phyloP scores from a whole-genome alignment of 805 yeast genomes.

The Nakazawaea molendinolei region DNA sequence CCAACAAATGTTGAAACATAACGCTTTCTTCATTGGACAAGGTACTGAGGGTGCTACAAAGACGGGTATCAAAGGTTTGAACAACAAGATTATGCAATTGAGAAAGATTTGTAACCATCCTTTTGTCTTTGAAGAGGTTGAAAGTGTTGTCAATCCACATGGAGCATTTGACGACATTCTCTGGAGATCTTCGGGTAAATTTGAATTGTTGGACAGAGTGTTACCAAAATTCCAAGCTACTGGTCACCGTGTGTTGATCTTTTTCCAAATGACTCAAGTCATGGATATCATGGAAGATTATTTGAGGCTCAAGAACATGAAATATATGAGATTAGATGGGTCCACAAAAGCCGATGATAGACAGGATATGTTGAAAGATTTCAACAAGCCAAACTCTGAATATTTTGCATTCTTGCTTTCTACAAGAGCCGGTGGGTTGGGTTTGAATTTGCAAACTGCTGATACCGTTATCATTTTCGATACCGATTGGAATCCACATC shows the following conservation, averaged over 20 bases:
- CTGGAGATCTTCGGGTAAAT: slow-evolving; percentile 77
- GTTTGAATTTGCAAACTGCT: slow-evolving; percentile 80
- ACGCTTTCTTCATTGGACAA: slow-evolving; percentile 57
- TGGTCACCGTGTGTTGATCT: slow-evolving; percentile 75
- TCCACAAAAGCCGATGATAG: slow-evolving; percentile 80
- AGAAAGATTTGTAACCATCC: slow-evolving; percentile 86
- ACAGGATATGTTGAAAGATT: slow-evolving; percentile 62
- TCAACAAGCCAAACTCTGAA: slow-evolving; percentile 71
- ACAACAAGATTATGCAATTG: slow-evolving; percentile 80
- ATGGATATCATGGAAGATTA: slow-evolving; percentile 90
- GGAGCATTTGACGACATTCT: slow-evolving; percentile 57
- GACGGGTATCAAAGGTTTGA: slow-evolving; percentile 68
- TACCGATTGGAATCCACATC: slow-evolving; percentile 90
- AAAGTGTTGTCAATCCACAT: slow-evolving; percentile 57
- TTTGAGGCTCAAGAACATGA: slow-evolving; percentile 56
- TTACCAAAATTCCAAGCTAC: slow-evolving; percentile 68
- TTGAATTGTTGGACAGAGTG: slow-evolving; percentile 69
- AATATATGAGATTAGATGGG: slow-evolving; percentile 77
- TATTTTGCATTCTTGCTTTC: slow-evolving; percentile 74
- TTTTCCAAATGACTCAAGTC: slow-evolving; percentile 85
- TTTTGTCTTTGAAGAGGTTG: slow-evolving; percentile 79
- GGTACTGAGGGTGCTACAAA: slow-evolving; percentile 52
- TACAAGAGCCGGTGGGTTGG: slow-evolving; percentile 87
- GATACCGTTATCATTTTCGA: slow-evolving; percentile 84
- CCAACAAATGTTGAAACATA: slow-evolving; percentile 73